Percentiles rank a stretch among this genome's conserved stretches.
phyloP scores from a whole-genome alignment of 2,329 filamentous ascomycete genomes.

The Sclerotinia minor region DNA sequence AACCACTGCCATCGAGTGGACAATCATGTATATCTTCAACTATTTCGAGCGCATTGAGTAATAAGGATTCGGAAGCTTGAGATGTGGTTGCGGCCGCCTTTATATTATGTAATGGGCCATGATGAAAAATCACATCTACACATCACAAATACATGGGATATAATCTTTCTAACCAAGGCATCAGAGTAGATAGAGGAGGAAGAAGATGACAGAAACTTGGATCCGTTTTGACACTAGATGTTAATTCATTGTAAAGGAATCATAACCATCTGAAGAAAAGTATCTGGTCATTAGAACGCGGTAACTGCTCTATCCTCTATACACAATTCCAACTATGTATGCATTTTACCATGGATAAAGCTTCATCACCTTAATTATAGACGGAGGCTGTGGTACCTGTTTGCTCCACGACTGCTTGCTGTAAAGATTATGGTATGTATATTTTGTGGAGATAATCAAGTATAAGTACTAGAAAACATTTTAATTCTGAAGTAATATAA shows the following conservation, averaged over 20 bases:
- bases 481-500: neutral
- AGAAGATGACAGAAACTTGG: neutral
- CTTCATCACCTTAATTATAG: neutral
- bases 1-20: neutral
- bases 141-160: neutral
- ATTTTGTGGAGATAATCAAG: neutral
- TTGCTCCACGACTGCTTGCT: neutral
- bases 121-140: neutral
- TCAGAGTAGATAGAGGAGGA: neutral
- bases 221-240: neutral
- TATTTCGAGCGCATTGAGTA: no score
- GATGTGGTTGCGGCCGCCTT: neutral
- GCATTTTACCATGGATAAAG: neutral
- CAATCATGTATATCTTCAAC: neutral
- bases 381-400: neutral
- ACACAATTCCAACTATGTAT: neutral
- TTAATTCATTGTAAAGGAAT: neutral
- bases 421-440: neutral
- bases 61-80: no score
- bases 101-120: no score
- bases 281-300: neutral
- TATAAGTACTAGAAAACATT: neutral
- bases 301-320: neutral
- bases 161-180: neutral
- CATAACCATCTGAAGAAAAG: neutral